Percentiles rank a stretch among this genome's conserved stretches.
phyloP scores from a whole-genome alignment of 1,284 basidiomycete genomes.

The Ustilago cynodontis region DNA sequence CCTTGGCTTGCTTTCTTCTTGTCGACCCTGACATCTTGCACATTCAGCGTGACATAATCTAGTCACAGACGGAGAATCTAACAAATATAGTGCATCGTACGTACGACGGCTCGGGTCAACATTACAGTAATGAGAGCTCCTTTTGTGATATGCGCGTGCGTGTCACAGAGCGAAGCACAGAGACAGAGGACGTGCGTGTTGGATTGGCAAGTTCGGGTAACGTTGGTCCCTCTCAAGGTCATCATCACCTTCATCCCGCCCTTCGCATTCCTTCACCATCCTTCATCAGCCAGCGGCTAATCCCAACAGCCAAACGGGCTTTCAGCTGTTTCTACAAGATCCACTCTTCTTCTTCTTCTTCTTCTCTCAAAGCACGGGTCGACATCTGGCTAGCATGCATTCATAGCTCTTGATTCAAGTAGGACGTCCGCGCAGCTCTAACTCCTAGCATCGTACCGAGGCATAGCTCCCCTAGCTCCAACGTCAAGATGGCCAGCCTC shows the following conservation, averaged over 20 bases:
- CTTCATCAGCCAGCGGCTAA: no score
- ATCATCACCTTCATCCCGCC: background rate
- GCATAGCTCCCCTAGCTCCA: background rate
- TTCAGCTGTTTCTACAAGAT: no score
- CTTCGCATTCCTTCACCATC: no score
- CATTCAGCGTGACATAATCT: conserved; percentile 22
- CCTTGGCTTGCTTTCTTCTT: background rate
- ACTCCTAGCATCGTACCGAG: background rate
- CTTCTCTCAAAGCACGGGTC: no score
- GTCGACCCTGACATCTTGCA: background rate
- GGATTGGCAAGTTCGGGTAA: no score
- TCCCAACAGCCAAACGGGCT: no score
- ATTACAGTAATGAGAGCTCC: no score
- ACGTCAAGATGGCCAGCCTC: conserved; percentile 61
- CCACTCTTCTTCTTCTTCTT: no score
- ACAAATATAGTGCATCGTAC: no score
- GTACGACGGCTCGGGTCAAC: no score
- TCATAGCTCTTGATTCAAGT: background rate
- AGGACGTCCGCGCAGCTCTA: background rate
- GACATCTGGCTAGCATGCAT: no score
- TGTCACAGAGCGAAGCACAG: background rate
- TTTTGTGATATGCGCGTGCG: conserved; percentile 7
- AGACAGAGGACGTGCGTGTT: background rate
- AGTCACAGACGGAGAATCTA: background rate
- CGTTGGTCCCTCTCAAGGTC: background rate